Base-by-base conservation (phyloP, 345 rosid genomes). In the Citrus reticulata region DNA sequence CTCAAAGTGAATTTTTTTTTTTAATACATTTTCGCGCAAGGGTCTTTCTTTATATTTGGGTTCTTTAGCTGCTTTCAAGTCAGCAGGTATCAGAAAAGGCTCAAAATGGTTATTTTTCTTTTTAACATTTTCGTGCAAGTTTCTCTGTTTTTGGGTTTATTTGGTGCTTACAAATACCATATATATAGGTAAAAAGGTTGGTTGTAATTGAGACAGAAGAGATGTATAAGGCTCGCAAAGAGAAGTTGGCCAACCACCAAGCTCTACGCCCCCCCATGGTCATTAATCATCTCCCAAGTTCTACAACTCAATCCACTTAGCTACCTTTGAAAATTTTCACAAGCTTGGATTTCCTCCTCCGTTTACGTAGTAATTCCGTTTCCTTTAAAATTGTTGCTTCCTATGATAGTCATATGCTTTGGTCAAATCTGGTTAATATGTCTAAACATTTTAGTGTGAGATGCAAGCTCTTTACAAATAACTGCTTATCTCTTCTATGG, bases 131-230 rank as follows among this genome's bases (percentile, higher is more conserved):
- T 51, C 11, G 9, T n/a, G 1, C 1, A 13, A 66, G 19, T 30
- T 8, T 4, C 46, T 1, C 19, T 51, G 8, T 66, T 19, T 27
- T 29, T 58, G 0, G 35, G 32, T 7, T 42, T 73, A 29, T 11
- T 32, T 74, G 29, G 10, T 57, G 30, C 2, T 68, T 34, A 58
- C 72, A 32, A 34, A 7, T 22, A 57, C 25, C 68, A 35, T 10
- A 49, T 57, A 42, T 20, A 54, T 54, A 93, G 94, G 97, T 93
- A 10, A 93, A 93, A 76, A 89, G 95, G 78, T 83, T 93, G 88
- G 85, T 91, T 72, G 94, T 85, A 46, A 82, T 91, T 73, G 97
- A 93, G 80, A 93, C 97, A 1, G 94, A 90, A 83, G 95, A 93
- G 81, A 91, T 91, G 95, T 86, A 83, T 71, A 88, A 87, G 72